phyloP scores from a whole-genome alignment of 352 stramenopile genomes.

The Phytopythium ostracodes region DNA sequence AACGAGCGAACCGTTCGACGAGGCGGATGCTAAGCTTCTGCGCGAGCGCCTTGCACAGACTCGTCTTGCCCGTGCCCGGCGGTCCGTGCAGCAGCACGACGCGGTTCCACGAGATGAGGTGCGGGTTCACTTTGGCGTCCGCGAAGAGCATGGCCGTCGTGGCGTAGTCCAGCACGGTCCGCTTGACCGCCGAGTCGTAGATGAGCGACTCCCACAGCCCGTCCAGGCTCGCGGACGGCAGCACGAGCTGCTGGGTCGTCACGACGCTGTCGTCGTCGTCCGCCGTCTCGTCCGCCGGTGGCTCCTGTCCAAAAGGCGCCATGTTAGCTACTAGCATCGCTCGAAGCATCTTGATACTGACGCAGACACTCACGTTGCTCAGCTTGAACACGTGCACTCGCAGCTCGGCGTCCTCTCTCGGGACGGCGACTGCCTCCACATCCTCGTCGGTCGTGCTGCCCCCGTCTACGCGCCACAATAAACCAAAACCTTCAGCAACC shows the following conservation, averaged over 20 bases:
- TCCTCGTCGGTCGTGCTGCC: not conserved
- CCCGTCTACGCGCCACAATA: not conserved
- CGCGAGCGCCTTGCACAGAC: conserved; percentile 88
- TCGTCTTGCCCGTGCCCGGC: conserved; percentile 92
- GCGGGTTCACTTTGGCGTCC: conserved; percentile 73
- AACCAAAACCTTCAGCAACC: not conserved
- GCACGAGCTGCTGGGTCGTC: conserved; percentile 69
- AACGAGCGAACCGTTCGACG: conserved; percentile 36
- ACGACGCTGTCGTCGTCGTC: conserved; percentile 80
- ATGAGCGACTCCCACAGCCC: conserved; percentile 86
- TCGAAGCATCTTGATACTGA: not conserved
- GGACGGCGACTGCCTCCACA: conserved; percentile 10
- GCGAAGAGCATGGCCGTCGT: conserved; percentile 90
- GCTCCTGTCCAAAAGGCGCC: conserved; percentile 56
- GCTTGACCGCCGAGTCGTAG: conserved; percentile 79
- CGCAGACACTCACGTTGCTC: conserved; percentile 32
- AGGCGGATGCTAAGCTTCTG: conserved; percentile 92
- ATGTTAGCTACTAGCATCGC: not conserved
- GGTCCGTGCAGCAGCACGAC: conserved; percentile 90
- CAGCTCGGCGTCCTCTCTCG: conserved; percentile 33
- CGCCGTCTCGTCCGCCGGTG: conserved; percentile 58
- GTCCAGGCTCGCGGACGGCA: conserved; percentile 65
- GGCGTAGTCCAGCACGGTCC: conserved; percentile 83
- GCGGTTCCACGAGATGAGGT: conserved; percentile 91
- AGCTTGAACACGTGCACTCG: conserved; percentile 73